Conservation (phyloP, 352 stramenopile species). For the Halophytophthora polymorphica region DNA sequence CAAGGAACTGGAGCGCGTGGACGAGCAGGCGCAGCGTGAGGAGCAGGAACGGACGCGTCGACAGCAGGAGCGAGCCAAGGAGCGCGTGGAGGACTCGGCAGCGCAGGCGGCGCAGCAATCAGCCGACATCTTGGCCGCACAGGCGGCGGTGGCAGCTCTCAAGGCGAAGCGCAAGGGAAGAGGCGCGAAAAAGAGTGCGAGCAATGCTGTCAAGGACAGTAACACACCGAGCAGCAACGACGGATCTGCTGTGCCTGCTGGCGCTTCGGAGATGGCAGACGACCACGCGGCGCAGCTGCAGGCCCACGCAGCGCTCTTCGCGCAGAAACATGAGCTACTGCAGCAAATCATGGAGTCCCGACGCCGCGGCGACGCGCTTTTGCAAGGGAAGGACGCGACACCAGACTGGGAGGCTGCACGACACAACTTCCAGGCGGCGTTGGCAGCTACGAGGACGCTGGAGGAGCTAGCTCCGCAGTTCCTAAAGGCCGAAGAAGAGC, state of each 20-base stretch:
- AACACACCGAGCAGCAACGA: not conserved
- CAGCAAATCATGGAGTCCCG: slow-evolving; percentile 40
- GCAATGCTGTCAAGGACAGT: not conserved
- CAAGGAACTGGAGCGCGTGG: slow-evolving; percentile 52
- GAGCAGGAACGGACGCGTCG: slow-evolving; percentile 28
- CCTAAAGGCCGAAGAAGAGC: slow-evolving; percentile 19
- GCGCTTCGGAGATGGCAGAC: not conserved
- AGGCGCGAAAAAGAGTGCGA: slow-evolving; percentile 2
- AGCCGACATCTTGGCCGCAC: slow-evolving; percentile 56
- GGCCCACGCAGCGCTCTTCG: slow-evolving; percentile 31
- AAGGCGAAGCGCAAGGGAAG: slow-evolving; percentile 39
- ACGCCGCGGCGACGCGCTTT: slow-evolving; percentile 30
- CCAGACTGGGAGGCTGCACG: slow-evolving; percentile 15
- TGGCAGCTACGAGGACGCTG: slow-evolving; percentile 30
- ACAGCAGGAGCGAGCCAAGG: slow-evolving; percentile 42
- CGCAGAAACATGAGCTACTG: slow-evolving; percentile 51
- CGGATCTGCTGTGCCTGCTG: not conserved
- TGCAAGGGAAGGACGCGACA: slow-evolving; percentile 11
- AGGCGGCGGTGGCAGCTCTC: slow-evolving; percentile 61
- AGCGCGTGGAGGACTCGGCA: slow-evolving; percentile 43
- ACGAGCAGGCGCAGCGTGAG: slow-evolving; percentile 32
- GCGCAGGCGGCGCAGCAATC: slow-evolving; percentile 43
- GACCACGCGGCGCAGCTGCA: slow-evolving; percentile 20
- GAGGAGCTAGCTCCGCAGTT: slow-evolving; percentile 41
- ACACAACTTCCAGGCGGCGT: slow-evolving; percentile 27